phyloP scores from a whole-genome alignment of 805 yeast genomes.

The Candida maris region DNA sequence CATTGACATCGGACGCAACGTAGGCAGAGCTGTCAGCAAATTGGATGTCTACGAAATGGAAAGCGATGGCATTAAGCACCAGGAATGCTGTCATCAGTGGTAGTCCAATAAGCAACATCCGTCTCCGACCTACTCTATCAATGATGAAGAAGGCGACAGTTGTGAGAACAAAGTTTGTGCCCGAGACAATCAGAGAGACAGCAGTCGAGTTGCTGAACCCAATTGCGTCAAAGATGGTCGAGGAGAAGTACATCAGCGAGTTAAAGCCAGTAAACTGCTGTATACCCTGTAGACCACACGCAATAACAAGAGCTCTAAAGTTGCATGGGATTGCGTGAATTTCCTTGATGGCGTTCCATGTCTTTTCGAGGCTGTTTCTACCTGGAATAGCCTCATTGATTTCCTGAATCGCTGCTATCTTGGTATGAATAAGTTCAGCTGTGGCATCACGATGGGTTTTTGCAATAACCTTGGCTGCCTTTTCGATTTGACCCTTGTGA shows the following conservation, averaged over 20 bases:
- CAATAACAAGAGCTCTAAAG: constrained; percentile 82
- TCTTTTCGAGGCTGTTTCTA: constrained; percentile 42
- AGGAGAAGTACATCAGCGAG: constrained; percentile 91
- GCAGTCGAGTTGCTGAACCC: constrained; percentile 92
- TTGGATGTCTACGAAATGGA: constrained; percentile 73
- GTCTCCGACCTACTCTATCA: constrained; percentile 85
- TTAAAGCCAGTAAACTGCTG: constrained; percentile 98
- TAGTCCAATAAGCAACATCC: constrained; percentile 70
- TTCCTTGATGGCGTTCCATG: constrained; percentile 58
- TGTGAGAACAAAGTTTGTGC: constrained; percentile 89
- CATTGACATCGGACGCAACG: constrained; percentile 48
- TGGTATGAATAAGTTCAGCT: constrained; percentile 58
- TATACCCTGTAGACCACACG: constrained; percentile 92
- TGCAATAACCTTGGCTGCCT: constrained; percentile 63
- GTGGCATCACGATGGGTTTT: constrained; percentile 63
- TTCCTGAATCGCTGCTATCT: constrained; percentile 61
- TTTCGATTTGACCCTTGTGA: constrained; percentile 59
- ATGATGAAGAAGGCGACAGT: constrained; percentile 80
- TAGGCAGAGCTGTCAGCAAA: constrained; percentile 48
- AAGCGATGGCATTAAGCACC: constrained; percentile 81
- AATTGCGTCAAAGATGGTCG: constrained; percentile 86
- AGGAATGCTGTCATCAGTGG: constrained; percentile 82
- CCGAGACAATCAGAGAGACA: constrained; percentile 89
- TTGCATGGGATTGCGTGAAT: constrained; percentile 72
- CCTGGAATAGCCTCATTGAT: constrained; percentile 47